Evolutionary conservation across 2,329 filamentous ascomycete genomes (phyloP), one percentile per base, ranked within the genome.

Genomic region (Phaeosphaeriaceae sp.): DNA sequence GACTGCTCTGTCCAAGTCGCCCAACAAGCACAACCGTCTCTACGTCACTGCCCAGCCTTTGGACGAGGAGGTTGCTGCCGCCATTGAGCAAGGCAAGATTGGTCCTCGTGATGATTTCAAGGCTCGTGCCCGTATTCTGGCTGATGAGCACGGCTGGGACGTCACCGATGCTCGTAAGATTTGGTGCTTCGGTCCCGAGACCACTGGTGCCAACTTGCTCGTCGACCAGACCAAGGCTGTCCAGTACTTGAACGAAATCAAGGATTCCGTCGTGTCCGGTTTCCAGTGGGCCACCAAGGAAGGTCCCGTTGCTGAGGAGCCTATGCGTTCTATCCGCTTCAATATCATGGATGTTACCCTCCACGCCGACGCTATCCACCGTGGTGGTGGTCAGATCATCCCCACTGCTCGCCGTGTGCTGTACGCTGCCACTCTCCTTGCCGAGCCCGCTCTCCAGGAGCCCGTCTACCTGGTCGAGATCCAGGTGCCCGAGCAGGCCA

Each of bases 21-120:
- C 95, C 85, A 99, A 99, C 91, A 99, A 99, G 92, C 95, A 99
- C 91, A 99, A 99, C 89, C 94, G 95, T 93, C 88, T 99, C 62
- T 99, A 98, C 87, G 89, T 99, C 84, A 88, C 87, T 82, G 95
- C 95, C 68, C 85, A 93, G 84, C 95, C 95, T 74, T 86, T 99
- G 56, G 88, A 88, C 47, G 95, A 99, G 88, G 95, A 98, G 74
- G 90, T 99, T 61, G 86, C 91, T 74, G 88, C 88, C 78, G 91
- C 91, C 77, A 99, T 99, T 69, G 95, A 99, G 86, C 69, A 79
- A 55, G 95, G 95, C 85, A 95, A 93, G 87, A 93, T 99, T 81
- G 86, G 83, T 78, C 92, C 95, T 69, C 92, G 94, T 87, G 95
- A 99, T 81, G 95, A 99, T 86, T 92, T 98, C 91, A 99, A 99